Conservation (phyloP, 2,329 filamentous ascomycete genomes). For the Tolypocladium guangdongense region DNA sequence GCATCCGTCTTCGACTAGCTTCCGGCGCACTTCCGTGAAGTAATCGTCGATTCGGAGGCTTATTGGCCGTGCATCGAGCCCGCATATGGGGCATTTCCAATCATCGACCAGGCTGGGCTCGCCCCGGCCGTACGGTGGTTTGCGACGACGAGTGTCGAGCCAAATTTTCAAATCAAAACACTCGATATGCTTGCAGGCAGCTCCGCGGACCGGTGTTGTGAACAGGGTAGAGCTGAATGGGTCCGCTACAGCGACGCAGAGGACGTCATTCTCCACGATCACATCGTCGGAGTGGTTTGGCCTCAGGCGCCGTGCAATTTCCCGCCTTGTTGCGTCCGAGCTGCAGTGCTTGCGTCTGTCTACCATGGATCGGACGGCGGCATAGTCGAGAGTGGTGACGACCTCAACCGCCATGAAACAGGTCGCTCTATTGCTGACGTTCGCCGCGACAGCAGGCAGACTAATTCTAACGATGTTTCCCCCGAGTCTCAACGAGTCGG, state of each 20-base stretch:
- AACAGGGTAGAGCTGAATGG: constrained; percentile 58
- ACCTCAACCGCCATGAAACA: constrained; percentile 62
- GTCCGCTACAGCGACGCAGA: constrained; percentile 52
- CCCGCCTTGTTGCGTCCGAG: constrained; percentile 37
- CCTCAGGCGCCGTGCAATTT: constrained; percentile 42
- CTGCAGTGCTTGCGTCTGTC: constrained; percentile 25
- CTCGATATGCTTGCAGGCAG: constrained; percentile 63
- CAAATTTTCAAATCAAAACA: constrained; percentile 87
- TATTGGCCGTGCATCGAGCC: constrained; percentile 62
- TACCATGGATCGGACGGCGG: constrained; percentile 29
- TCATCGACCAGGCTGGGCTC: constrained; percentile 52
- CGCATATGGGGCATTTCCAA: constrained; percentile 84
- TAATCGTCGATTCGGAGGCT: constrained; percentile 66
- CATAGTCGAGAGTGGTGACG: constrained; percentile 44
- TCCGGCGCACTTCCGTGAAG: constrained; percentile 47
- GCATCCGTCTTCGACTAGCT: constrained; percentile 27
- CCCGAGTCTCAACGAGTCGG: constrained; percentile 44
- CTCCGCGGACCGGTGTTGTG: constrained; percentile 59
- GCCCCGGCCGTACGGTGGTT: constrained; percentile 15
- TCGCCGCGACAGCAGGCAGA: constrained; percentile 17
- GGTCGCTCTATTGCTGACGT: constrained; percentile 7
- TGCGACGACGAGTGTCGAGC: constrained; percentile 52
- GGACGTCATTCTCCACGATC: constrained; percentile 42
- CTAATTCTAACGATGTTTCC: constrained; percentile 51
- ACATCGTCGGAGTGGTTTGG: constrained; percentile 43